A percentile compares a stretch with the other conserved stretches of the same genome.
These are phyloP conservation scores for Fusarium sp. DNA, from an alignment of 2,329 filamentous ascomycete species.

Conservation along the genomic window DNA sequence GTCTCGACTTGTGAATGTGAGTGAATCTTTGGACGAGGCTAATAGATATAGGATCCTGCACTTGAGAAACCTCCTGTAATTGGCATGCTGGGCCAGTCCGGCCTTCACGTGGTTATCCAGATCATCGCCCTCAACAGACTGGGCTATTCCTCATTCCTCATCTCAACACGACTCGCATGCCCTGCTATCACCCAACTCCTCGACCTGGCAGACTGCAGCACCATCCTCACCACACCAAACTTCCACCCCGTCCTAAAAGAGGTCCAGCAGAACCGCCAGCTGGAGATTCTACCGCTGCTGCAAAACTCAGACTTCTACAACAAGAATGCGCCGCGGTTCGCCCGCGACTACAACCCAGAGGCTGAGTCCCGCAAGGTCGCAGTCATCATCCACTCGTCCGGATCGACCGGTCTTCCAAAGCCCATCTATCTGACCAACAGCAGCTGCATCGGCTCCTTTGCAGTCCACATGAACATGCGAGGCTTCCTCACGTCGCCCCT, in stretches of 20 bases:
- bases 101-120: constrained; percentile 34
- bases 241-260: constrained; percentile 32
- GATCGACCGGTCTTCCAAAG: constrained; percentile 71
- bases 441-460: constrained; percentile 61
- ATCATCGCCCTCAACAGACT: constrained; percentile 39
- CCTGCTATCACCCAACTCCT: constrained; percentile 35
- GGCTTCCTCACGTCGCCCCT: constrained; percentile 67
- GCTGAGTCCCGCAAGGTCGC: constrained; percentile 32
- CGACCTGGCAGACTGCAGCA: constrained; percentile 13
- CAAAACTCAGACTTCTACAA: constrained; percentile 12
- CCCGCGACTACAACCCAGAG: constrained; percentile 28
- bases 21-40: neutral
- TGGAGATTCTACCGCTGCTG: constrained; percentile 28
- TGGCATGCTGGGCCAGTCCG: constrained; percentile 37
- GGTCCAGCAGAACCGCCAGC: constrained; percentile 25
- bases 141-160: constrained; percentile 38
- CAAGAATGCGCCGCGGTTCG: constrained; percentile 29
- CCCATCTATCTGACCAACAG: constrained; percentile 69
- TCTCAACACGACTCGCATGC: constrained; percentile 39
- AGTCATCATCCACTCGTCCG: constrained; percentile 52
- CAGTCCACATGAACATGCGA: constrained; percentile 53
- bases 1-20: neutral
- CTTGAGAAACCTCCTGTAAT: constrained; percentile 32
- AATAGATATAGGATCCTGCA: constrained; percentile 21
- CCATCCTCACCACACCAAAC: constrained; percentile 31